phyloP scores from a whole-genome alignment of 305 asterid species.

The Withania somnifera region DNA sequence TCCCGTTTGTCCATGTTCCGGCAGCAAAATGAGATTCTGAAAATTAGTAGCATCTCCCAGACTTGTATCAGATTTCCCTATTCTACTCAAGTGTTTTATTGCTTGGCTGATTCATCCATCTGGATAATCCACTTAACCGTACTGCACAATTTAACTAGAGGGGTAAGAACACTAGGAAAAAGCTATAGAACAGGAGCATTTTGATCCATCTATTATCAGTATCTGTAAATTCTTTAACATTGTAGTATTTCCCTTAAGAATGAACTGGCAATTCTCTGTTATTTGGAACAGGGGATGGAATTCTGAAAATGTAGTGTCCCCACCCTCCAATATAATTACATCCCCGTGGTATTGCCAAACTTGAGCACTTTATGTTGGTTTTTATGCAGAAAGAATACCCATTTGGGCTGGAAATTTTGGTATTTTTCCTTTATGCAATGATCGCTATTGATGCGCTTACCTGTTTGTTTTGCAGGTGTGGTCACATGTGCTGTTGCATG shows the following conservation, averaged over 20 bases:
- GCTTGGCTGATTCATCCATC: not conserved
- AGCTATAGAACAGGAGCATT: not conserved
- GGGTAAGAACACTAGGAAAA: not conserved
- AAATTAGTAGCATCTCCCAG: not conserved
- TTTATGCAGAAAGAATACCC: not conserved
- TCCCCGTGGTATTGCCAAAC: not conserved
- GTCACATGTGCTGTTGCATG: slow-evolving; percentile 98
- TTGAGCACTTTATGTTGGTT: not conserved
- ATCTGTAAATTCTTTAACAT: not conserved
- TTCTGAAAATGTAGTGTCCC: not conserved
- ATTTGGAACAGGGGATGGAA: not conserved
- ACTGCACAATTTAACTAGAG: not conserved
- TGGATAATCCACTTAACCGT: not conserved
- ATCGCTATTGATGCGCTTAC: not conserved
- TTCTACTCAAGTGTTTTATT: not conserved
- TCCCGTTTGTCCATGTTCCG: not conserved
- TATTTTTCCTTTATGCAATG: not conserved
- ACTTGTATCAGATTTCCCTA: not conserved
- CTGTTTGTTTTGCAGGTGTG: slow-evolving; percentile 62
- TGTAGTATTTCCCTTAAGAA: not conserved
- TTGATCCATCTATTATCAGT: not conserved
- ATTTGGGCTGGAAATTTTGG: not conserved
- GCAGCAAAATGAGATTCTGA: not conserved
- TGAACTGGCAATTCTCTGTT: not conserved
- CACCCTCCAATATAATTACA: not conserved